Base-by-base conservation (phyloP, 2,329 filamentous ascomycete genomes). In the Aureobasidium uvarum region DNA sequence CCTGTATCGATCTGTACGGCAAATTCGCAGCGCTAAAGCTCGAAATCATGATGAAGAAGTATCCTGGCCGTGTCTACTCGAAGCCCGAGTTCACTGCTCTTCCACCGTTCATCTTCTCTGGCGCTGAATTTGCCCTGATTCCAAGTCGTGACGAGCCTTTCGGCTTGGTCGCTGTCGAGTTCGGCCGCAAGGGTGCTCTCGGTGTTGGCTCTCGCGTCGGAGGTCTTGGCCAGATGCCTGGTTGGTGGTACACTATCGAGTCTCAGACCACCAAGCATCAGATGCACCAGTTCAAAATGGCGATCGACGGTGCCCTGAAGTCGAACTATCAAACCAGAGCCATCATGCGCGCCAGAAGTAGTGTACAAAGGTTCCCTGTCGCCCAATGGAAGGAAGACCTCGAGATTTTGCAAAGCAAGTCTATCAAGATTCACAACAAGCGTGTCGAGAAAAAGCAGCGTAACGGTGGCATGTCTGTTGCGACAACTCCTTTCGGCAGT, bases 201-300 rank as follows among this genome's bases (percentile, higher is more conserved):
- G 86, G 86, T 69, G 85, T 89, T 65, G 87, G 86, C 52, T 85
- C 86, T 43, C 81, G 86, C 63, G 87, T 89, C 43, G 86, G 86
- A 69, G 87, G 86, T 64, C 79, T 89, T 25, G 86, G 86, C n/a
- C 84, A 87, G 71, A 89, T 89, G 86, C 87, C 87, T 23, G 87
- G 87, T 28, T 89, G 86, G 83, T 89, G 86, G 86, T 89, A 85
- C 73, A 88, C 86, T 0, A 84, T 89, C 65, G 87, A 89, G 72
- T 87, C 85, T 0, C 86, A 82, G 6, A 84, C 84, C 1, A 86
- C 86, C 0, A 81, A 81, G 50, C 86, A 89, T 76, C 76, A 88
- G 50, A 78, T 89, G 63, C 82, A 84, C 52, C 87, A 89, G 72
- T 89, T 89, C 78, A 86, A 85, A 73, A 79, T 81, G 68, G 85